A percentile compares a stretch with the other conserved stretches of the same genome.
Evolutionary conservation across 2,329 filamentous ascomycete species (phyloP).

Genomic region (Cladosporium halotolerans): DNA sequence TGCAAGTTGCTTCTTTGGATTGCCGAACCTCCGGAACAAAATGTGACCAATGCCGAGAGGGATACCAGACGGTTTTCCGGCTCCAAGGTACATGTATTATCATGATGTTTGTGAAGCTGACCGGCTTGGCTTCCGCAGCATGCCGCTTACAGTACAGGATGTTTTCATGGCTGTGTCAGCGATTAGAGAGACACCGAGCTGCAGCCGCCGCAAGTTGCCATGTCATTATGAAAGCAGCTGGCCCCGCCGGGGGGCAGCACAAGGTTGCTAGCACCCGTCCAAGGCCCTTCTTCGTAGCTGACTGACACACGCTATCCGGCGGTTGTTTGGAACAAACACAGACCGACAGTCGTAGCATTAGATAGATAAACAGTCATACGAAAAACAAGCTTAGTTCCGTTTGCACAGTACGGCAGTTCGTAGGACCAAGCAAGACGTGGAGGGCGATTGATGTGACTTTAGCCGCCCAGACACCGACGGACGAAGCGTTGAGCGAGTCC

Average conservation of each 20-base stretch:
- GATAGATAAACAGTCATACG: neutral
- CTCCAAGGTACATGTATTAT: too few relatives aligned
- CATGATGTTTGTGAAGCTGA: too few relatives aligned
- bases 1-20: too few relatives aligned
- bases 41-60: too few relatives aligned
- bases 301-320: neutral
- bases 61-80: too few relatives aligned
- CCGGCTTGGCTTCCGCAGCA: neutral
- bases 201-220: slow-evolving; percentile 3
- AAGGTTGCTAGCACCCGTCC: neutral
- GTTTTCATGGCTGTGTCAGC: slow-evolving; percentile 8
- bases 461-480: slow-evolving; percentile 10
- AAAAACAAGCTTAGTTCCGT: neutral
- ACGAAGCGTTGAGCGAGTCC: neutral
- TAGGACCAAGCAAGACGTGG: neutral
- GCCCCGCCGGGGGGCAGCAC: neutral
- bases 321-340: neutral
- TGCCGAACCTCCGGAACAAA: too few relatives aligned
- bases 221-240: slow-evolving; percentile 6
- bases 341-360: neutral
- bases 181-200: slow-evolving; percentile 10
- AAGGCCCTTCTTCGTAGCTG: neutral
- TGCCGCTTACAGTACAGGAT: neutral
- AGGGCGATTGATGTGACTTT: neutral
- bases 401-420: too few relatives aligned